Evolutionary conservation across 2,329 filamentous ascomycete genomes (phyloP), one percentile per base, ranked within the genome.

Genomic region (Alternaria postmessia): DNA sequence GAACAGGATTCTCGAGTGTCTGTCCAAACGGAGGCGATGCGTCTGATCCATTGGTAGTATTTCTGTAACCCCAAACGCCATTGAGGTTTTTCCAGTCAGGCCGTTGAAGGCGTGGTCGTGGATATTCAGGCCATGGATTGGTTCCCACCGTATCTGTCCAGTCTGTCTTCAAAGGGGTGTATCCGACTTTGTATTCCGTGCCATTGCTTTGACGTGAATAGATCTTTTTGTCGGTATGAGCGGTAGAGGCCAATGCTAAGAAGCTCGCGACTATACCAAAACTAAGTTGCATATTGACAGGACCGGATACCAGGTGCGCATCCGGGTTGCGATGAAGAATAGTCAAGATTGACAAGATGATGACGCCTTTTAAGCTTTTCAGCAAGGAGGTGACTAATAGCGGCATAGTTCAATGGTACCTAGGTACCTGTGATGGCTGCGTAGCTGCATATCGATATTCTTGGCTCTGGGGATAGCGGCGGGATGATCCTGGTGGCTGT

Each of bases 71-170:
- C 86, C 86, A 88, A 5, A 88, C 81, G 0, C 86, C 86, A 58
- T 88, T 88, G 6, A 88, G 78, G 44, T 80, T 86, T 71, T 84
- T 77, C 86, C 86, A 88, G 5, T 76, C 67, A 5, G 84, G 78
- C 5, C 86, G 83, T 36, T 81, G 81, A 8, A 88, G 81, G 65
- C 84, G 85, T 3, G 86, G 86, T 0, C 86, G 83, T 9, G 86
- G 86, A 63, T 88, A 82, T 49, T 88, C 84, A 1, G 84, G 84
- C 86, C 86, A 87, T 0, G 85, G 84, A 39, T 83, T 75, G 1
- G 79, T 85, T 34, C 85, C 85, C 20, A 86, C 82, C 5, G 81
- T 75, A 55, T 80, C 74, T 1, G 85, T 87, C 85, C 85, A 87
- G 67, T 32, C 75, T 59, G 76, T 85, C 81, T 75, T 72, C 16